Evolutionary conservation across 805 yeast species (phyloP).

Genomic region (Jamesozyma hellenica): DNA sequence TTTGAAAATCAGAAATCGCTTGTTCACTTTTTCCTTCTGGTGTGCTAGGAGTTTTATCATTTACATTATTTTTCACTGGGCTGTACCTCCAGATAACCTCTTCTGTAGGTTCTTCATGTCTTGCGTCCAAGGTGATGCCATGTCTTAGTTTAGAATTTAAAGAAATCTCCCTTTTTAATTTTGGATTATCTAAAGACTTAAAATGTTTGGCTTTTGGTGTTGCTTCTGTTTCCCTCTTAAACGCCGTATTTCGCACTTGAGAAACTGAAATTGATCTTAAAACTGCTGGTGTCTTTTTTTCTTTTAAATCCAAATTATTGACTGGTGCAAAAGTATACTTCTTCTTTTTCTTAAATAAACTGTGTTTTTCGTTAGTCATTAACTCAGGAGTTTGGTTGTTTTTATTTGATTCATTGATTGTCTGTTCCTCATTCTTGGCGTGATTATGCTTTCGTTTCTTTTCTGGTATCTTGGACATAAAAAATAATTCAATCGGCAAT

Average conservation of each 20-base stretch:
- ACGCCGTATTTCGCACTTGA: slow-evolving; percentile 20
- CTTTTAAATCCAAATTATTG: slow-evolving; percentile 11
- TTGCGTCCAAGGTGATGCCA: not conserved
- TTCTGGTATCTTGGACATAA: slow-evolving; percentile 17
- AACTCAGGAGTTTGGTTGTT: not conserved
- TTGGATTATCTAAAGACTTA: not conserved
- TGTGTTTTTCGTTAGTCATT: not conserved
- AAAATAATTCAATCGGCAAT: not conserved
- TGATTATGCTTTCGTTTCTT: slow-evolving; percentile 12
- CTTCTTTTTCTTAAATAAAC: slow-evolving; percentile 5
- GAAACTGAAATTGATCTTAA: slow-evolving; percentile 25
- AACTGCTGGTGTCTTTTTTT: slow-evolving; percentile 8
- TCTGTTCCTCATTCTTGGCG: not conserved
- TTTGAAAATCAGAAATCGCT: slow-evolving; percentile 5
- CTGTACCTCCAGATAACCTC: slow-evolving; percentile 28
- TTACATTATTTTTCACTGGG: slow-evolving; percentile 13
- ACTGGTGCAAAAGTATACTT: slow-evolving; percentile 25
- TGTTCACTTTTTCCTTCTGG: slow-evolving; percentile 12
- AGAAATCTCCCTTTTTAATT: slow-evolving; percentile 1
- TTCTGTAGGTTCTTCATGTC: slow-evolving; percentile 14
- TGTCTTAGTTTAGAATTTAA: not conserved
- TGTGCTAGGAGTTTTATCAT: slow-evolving; percentile 12
- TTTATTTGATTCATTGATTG: not conserved
- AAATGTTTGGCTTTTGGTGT: not conserved
- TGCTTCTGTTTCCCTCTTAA: not conserved